phyloP scores from a whole-genome alignment of 148 eudicot genomes.

The Arctostaphylos glauca region DNA sequence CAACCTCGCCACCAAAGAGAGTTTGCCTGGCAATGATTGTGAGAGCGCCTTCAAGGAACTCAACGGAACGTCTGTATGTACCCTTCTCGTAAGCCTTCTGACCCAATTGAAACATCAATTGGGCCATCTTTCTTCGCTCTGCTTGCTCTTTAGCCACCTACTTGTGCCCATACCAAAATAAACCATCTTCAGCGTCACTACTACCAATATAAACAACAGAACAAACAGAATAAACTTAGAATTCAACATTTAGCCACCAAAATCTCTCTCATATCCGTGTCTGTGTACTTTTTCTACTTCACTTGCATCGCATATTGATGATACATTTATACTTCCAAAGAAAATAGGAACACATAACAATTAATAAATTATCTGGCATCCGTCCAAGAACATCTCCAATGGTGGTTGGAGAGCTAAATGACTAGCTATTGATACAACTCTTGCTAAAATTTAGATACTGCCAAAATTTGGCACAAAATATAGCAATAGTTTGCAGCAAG shows the following conservation, averaged over 20 bases:
- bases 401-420: not conserved
- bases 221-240: not conserved
- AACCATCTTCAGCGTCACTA: slow-evolving; percentile 2
- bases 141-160: slow-evolving; percentile 98
- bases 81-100: slow-evolving; percentile 98
- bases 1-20: slow-evolving; percentile 94
- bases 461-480: not conserved
- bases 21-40: slow-evolving; percentile 91
- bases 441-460: not conserved
- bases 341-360: not conserved
- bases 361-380: not conserved
- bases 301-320: not conserved
- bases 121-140: slow-evolving; percentile 84
- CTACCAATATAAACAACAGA: not conserved
- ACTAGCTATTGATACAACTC: not conserved
- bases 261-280: not conserved
- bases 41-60: slow-evolving; percentile 88
- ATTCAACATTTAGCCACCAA: not conserved
- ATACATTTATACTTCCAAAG: not conserved
- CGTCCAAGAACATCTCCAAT: not conserved
- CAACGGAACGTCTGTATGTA: slow-evolving; percentile 80
- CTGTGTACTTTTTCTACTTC: not conserved
- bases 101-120: slow-evolving; percentile 96
- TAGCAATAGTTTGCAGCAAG: not conserved
- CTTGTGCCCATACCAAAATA: slow-evolving; percentile 17